These are phyloP conservation scores for Phaeosphaeriaceae sp. DNA, from an alignment of 2,329 filamentous ascomycete species.

Conservation along the genomic window DNA sequence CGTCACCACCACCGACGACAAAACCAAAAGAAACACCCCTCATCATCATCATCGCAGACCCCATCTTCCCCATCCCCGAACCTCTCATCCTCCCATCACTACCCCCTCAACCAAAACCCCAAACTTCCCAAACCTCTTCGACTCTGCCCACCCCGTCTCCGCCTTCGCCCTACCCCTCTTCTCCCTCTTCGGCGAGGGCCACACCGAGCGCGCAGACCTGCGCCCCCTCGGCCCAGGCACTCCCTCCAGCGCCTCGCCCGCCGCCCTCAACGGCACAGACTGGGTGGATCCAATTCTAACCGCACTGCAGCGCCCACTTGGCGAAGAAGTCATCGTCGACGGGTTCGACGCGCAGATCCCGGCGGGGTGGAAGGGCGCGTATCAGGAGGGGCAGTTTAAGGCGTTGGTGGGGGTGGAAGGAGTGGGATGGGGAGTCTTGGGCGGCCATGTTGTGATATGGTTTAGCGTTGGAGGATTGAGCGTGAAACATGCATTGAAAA, in stretches of 20 bases:
- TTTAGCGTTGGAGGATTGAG: too few species aligned
- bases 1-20: too few species aligned
- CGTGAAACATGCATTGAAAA: too few species aligned
- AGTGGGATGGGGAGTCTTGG: neutral
- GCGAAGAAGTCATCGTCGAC: constrained; percentile 36
- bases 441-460: too few species aligned
- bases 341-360: constrained; percentile 38
- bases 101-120: neutral
- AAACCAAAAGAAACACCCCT: too few species aligned
- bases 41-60: neutral
- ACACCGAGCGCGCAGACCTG: constrained; percentile 33
- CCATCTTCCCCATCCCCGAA: neutral
- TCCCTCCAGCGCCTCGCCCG: constrained; percentile 36
- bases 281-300: constrained; percentile 12
- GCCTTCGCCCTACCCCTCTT: constrained; percentile 32
- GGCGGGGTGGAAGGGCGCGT: constrained; percentile 30
- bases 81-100: too few species aligned
- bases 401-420: constrained; percentile 21
- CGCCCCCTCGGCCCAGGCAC: constrained; percentile 34
- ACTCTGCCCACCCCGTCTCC: constrained; percentile 17
- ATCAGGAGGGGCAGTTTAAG: constrained; percentile 25
- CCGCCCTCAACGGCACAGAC: constrained; percentile 9
- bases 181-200: constrained; percentile 33
- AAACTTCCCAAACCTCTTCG: constrained; percentile 35
- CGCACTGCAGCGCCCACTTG: constrained; percentile 20